Conservation (phyloP, 768 basidiomycete species). For the Boletus huronensis region DNA sequence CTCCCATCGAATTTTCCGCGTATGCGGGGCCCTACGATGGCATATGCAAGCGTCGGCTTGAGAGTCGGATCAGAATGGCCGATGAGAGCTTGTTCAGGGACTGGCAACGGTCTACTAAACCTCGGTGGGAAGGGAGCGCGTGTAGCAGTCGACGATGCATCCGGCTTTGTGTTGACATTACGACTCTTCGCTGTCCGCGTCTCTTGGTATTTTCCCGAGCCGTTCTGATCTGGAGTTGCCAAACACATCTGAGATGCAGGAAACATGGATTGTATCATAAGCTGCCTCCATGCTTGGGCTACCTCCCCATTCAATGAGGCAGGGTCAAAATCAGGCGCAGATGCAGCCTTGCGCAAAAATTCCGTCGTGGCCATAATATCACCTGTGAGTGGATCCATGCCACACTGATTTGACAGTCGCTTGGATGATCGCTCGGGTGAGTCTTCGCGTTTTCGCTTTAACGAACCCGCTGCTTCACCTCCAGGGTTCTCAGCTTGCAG, state of each 20-base stretch:
- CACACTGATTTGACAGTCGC: constrained; percentile 13
- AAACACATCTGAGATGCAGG: constrained; percentile 35
- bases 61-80: constrained; percentile 14
- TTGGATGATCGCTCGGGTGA: constrained; percentile 41
- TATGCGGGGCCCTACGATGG: constrained; percentile 49
- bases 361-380: not conserved
- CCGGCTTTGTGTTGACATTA: not conserved
- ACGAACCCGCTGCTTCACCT: not conserved
- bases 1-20: constrained; percentile 71
- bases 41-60: constrained; percentile 46
- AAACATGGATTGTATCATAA: constrained; percentile 61
- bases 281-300: constrained; percentile 54
- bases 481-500: not conserved
- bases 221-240: constrained; percentile 7
- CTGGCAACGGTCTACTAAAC: constrained; percentile 18
- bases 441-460: constrained; percentile 45
- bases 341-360: constrained; percentile 24
- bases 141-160: not conserved
- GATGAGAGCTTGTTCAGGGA: constrained; percentile 18
- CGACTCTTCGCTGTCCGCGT: constrained; percentile 12
- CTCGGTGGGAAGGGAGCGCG: constrained; percentile 17
- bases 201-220: constrained; percentile 1
- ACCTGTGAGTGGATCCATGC: not conserved
- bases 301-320: constrained; percentile 37
- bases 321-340: constrained; percentile 26